Evolutionary conservation across 768 basidiomycete genomes (phyloP).

Genomic region (Fistulinella prunicolor): DNA sequence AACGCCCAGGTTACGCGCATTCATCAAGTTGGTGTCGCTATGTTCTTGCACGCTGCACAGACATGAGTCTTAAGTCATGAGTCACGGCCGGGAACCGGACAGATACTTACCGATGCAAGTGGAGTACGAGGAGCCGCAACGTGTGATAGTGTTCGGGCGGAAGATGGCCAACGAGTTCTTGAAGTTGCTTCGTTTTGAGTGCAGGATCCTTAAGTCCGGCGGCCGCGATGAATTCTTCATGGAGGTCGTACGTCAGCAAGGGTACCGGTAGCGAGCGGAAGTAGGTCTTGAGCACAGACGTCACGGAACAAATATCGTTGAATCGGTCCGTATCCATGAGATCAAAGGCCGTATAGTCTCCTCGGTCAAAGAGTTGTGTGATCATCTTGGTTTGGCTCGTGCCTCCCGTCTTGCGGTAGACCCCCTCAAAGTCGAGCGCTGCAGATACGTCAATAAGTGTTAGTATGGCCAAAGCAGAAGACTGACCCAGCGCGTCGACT

Average conservation of each 20-base stretch:
- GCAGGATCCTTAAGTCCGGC: slow-evolving; percentile 63
- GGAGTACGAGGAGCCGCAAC: slow-evolving; percentile 75
- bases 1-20: slow-evolving; percentile 89
- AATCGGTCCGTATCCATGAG: slow-evolving; percentile 83
- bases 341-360: slow-evolving; percentile 87
- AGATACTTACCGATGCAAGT: slow-evolving; percentile 70
- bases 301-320: slow-evolving; percentile 96
- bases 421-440: slow-evolving; percentile 96
- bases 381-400: slow-evolving; percentile 89
- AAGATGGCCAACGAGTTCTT: slow-evolving; percentile 69
- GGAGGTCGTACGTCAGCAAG: slow-evolving; percentile 84
- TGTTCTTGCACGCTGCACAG: slow-evolving; percentile 53
- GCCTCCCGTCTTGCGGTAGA: slow-evolving; percentile 97
- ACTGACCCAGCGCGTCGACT: slow-evolving; percentile 81
- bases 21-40: slow-evolving; percentile 85
- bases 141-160: slow-evolving; percentile 90
- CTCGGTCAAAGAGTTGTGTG: slow-evolving; percentile 91
- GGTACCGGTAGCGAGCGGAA: slow-evolving; percentile 92
- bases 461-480: background rate
- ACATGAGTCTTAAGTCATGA: background rate
- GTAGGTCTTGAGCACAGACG: slow-evolving; percentile 95
- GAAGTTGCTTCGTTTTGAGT: slow-evolving; percentile 57
- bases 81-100: background rate
- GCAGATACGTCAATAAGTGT: slow-evolving; percentile 1
- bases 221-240: slow-evolving; percentile 84